Base-by-base conservation (phyloP, 306 rosid genomes). In the Dryas octopetala region DNA sequence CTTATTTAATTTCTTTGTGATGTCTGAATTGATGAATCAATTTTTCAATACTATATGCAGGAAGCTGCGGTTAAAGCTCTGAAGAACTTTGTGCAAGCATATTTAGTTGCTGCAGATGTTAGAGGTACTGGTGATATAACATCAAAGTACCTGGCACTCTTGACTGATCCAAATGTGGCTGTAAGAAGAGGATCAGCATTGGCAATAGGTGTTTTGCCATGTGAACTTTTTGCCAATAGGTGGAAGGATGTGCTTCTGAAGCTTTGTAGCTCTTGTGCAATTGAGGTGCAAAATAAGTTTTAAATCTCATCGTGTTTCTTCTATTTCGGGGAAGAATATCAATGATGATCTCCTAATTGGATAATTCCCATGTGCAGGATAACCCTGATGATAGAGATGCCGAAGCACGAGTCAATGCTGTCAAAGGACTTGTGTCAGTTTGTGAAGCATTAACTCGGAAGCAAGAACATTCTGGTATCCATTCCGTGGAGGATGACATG, bases 361-460 rank as follows among this genome's bases (percentile, higher is more conserved):
- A 58, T 79, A 23, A n/a, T 69, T 52, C 23, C 12, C 65, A 32
- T 77, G 23, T 83, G 85, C 91, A 95, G 98, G 90, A 87, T 52
- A 95, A 89, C 73, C 97, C 93, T 52, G 95, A 85, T 45, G 92
- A 95, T 73, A 84, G 96, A 78, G 98, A 95, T 73, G 97, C 96
- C 9, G 98, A 95, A 89, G 90, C 92, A 57, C 97, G 97, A n/a
- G 97, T 90, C 28, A 90, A 91, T 90, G 90, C 97, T 83, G 92
- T 91, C 75, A 89, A 83, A 86, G 98, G 96, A 73, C 92, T 91
- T 69, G 85, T 91, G 80, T 89, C 91, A 72, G 93, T 88, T 11
- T 95, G 96, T 86, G 98, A 91, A 76, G 86, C 86, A 80, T 83
- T 91, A 81, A 75, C 82, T 78, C 78, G 68, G 76, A 85, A 72